Conservation (phyloP, 805 yeast genomes). For the Metschnikowia baotianmanensis region DNA sequence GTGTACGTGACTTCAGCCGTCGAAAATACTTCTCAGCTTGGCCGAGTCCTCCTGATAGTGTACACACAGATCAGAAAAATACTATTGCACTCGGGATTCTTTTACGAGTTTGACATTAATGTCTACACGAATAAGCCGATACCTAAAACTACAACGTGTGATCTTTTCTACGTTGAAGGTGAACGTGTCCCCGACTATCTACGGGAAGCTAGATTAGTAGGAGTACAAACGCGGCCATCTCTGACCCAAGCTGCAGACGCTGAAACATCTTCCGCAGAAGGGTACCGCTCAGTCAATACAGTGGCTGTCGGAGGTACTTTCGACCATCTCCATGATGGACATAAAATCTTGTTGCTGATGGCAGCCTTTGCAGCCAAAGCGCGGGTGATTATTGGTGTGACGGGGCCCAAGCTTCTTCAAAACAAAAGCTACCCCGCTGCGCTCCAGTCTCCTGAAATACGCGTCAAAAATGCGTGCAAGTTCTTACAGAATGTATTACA, state of each 20-base stretch:
- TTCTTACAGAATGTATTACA: slow-evolving; percentile 49
- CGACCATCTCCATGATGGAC: slow-evolving; percentile 96
- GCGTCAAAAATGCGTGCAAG: slow-evolving; percentile 45
- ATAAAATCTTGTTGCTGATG: slow-evolving; percentile 75
- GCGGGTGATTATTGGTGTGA: slow-evolving; percentile 74
- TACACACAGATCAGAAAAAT: slow-evolving; percentile 23
- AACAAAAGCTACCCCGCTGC: slow-evolving; percentile 73
- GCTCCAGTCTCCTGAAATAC: slow-evolving; percentile 54
- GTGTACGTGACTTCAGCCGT: slow-evolving; percentile 25
- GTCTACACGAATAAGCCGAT: slow-evolving; percentile 24
- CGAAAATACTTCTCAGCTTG: slow-evolving; percentile 24
- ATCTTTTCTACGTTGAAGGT: not conserved
- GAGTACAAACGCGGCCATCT: not conserved
- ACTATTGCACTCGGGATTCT: slow-evolving; percentile 18
- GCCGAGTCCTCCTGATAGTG: slow-evolving; percentile 26
- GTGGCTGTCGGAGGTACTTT: slow-evolving; percentile 93
- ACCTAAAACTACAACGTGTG: too few species aligned
- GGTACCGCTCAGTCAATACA: slow-evolving; percentile 1
- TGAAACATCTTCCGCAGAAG: not conserved
- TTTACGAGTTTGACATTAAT: slow-evolving; percentile 29
- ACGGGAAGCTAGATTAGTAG: not conserved
- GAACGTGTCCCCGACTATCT: slow-evolving; percentile 3
- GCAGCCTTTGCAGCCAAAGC: slow-evolving; percentile 59
- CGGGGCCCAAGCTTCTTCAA: slow-evolving; percentile 67
- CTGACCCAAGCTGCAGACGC: not conserved